Evolutionary conservation across 2,329 filamentous ascomycete genomes (phyloP).

Genomic region (Hypoxylon sp.): DNA sequence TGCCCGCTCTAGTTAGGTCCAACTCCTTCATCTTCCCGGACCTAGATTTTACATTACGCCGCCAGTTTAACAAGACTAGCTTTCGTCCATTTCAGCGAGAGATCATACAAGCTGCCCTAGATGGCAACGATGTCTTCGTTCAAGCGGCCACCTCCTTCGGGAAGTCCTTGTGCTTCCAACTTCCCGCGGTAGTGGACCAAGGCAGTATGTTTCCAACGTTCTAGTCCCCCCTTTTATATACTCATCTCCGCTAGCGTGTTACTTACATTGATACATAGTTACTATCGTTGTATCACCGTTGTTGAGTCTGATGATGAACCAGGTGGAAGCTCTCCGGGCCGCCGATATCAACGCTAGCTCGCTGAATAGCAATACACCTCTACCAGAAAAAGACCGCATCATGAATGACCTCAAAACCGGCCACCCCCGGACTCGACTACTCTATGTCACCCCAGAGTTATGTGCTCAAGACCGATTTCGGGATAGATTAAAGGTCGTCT

Average conservation of each 20-base stretch:
- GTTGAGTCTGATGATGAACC: conserved; percentile 94
- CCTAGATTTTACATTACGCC: conserved; percentile 74
- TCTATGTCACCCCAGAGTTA: conserved; percentile 95
- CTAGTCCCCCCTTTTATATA: conserved; percentile 3
- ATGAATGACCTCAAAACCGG: conserved; percentile 88
- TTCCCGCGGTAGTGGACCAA: conserved; percentile 88
- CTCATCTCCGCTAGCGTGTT: neutral
- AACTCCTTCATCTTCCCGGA: conserved; percentile 59
- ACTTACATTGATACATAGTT: conserved; percentile 39
- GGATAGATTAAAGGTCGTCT: conserved; percentile 77
- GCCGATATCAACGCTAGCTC: conserved; percentile 85
- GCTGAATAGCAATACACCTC: conserved; percentile 86
- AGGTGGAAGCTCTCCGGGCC: conserved; percentile 83
- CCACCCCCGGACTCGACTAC: conserved; percentile 83
- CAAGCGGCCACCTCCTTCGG: conserved; percentile 93
- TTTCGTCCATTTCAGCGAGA: conserved; percentile 85
- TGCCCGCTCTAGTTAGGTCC: conserved; percentile 53
- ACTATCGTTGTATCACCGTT: conserved; percentile 87
- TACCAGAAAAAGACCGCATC: conserved; percentile 75
- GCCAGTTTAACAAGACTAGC: conserved; percentile 73
- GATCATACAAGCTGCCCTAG: conserved; percentile 85
- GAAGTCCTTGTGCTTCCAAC: conserved; percentile 93
- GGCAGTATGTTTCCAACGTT: conserved; percentile 73
- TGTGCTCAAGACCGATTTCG: conserved; percentile 86
- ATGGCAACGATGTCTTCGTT: conserved; percentile 90